Evolutionary conservation across 169 alveolate species (phyloP).

Genomic region (Neospora caninum): DNA sequence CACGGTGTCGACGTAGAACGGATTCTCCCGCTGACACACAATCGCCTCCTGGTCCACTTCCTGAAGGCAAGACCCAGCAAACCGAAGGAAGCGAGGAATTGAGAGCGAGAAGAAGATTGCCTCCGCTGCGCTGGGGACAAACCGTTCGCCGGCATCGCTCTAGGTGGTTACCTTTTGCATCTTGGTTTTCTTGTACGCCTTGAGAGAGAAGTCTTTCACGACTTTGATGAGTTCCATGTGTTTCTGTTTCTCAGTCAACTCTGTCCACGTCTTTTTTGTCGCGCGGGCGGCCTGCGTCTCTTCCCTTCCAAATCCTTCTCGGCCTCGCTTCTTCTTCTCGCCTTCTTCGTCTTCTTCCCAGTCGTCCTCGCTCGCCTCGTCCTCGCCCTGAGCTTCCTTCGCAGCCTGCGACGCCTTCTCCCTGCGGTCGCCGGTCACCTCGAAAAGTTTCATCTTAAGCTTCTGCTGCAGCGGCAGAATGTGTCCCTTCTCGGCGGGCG

Average conservation of each 20-base stretch:
- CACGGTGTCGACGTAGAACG: slow-evolving; percentile 91
- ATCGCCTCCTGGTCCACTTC: slow-evolving; percentile 37
- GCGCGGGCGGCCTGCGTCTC: neutral
- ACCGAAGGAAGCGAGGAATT: neutral
- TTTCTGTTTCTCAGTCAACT: slow-evolving; percentile 61
- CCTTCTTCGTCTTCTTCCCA: slow-evolving; percentile 68
- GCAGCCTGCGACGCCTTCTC: neutral
- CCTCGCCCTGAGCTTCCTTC: neutral
- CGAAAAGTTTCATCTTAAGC: neutral
- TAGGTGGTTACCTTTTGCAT: slow-evolving; percentile 22
- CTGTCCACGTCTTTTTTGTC: slow-evolving; percentile 57
- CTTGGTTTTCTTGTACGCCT: slow-evolving; percentile 71
- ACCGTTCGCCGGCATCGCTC: too few relatives aligned
- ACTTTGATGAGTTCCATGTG: slow-evolving; percentile 46
- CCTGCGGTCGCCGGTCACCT: slow-evolving; percentile 64
- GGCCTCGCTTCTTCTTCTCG: neutral
- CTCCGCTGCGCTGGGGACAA: too few relatives aligned
- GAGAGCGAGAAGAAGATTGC: too few relatives aligned
- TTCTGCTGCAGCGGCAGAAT: slow-evolving; percentile 36
- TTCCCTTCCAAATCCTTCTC: neutral
- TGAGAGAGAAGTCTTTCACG: slow-evolving; percentile 63
- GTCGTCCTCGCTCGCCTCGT: neutral
- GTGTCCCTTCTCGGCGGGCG: slow-evolving; percentile 89
- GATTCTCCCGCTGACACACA: slow-evolving; percentile 98
- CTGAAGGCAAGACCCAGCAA: slow-evolving; percentile 8